Evolutionary conservation across 2,329 filamentous ascomycete genomes (phyloP).

Genomic region (Thelonectria discophora): DNA sequence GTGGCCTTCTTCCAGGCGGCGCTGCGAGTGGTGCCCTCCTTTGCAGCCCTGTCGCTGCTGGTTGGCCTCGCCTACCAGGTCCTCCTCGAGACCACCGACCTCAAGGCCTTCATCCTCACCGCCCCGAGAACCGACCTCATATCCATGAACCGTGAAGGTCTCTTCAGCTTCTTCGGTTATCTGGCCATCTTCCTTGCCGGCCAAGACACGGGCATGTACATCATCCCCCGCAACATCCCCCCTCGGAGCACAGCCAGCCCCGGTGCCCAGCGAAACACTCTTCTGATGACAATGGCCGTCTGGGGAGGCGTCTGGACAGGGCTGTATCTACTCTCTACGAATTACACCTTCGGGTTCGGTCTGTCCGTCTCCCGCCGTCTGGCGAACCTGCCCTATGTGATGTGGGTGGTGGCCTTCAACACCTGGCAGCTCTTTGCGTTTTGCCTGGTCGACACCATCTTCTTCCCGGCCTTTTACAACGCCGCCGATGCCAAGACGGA

Average conservation of each 20-base stretch:
- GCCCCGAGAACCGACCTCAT: conserved; percentile 81
- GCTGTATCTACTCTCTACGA: conserved; percentile 75
- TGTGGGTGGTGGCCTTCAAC: conserved; percentile 95
- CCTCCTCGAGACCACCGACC: conserved; percentile 75
- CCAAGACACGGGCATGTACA: conserved; percentile 81
- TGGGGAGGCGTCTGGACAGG: conserved; percentile 75
- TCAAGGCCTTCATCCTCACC: conserved; percentile 84
- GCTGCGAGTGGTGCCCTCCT: conserved; percentile 76
- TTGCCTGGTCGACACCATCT: conserved; percentile 77
- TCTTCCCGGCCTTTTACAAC: conserved; percentile 78
- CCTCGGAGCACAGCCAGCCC: conserved; percentile 53
- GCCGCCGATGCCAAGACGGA: conserved; percentile 65
- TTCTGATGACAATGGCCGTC: conserved; percentile 69
- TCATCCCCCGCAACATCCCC: conserved; percentile 70
- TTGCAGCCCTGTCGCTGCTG: conserved; percentile 76
- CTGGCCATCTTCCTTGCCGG: conserved; percentile 93
- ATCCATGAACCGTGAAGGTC: conserved; percentile 90
- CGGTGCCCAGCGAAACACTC: conserved; percentile 60
- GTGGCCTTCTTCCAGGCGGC: conserved; percentile 82
- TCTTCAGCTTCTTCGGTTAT: conserved; percentile 96
- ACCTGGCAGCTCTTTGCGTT: conserved; percentile 82
- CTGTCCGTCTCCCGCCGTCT: conserved; percentile 85
- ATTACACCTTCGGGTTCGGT: conserved; percentile 74
- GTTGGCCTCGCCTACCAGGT: conserved; percentile 78
- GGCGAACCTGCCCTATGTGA: conserved; percentile 91